A percentile compares a stretch with the other conserved stretches of the same genome.
Conservation (phyloP, 257 asterid species). For the Ligustrum vulgare region DNA sequence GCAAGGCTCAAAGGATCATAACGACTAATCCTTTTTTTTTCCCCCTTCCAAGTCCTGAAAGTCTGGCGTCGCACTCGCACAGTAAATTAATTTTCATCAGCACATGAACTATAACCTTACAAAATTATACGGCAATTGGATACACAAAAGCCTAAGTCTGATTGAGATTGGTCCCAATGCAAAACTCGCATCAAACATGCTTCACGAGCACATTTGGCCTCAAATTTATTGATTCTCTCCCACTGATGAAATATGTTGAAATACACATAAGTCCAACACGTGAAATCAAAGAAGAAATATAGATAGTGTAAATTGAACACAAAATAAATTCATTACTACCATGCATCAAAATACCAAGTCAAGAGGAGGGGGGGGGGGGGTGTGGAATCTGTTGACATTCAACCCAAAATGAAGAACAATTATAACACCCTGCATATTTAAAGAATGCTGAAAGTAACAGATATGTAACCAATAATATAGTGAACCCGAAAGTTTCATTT, state of each 20-base stretch:
- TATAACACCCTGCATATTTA: background rate
- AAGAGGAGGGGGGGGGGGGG: no score
- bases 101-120: background rate
- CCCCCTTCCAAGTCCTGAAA: background rate
- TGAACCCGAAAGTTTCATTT: background rate
- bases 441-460: background rate
- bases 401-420: background rate
- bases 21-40: conserved; percentile 18
- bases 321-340: conserved; percentile 3
- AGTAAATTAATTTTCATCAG: conserved; percentile 2
- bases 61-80: conserved; percentile 1
- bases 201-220: conserved; percentile 1
- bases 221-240: conserved; percentile 6
- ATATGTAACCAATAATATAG: background rate
- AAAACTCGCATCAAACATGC: conserved; percentile 1
- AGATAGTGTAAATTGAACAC: background rate
- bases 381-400: conserved; percentile 7
- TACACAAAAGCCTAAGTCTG: background rate
- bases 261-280: background rate
- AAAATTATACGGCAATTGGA: background rate
- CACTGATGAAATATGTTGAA: conserved; percentile 9
- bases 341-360: background rate
- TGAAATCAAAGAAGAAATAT: background rate
- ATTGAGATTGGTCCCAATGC: background rate
- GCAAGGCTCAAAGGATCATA: conserved; percentile 17